Percentiles rank a stretch among this genome's conserved stretches.
These are phyloP conservation scores for Colletotrichum sp. DNA, from an alignment of 2,329 filamentous ascomycete genomes.

Conservation along the genomic window DNA sequence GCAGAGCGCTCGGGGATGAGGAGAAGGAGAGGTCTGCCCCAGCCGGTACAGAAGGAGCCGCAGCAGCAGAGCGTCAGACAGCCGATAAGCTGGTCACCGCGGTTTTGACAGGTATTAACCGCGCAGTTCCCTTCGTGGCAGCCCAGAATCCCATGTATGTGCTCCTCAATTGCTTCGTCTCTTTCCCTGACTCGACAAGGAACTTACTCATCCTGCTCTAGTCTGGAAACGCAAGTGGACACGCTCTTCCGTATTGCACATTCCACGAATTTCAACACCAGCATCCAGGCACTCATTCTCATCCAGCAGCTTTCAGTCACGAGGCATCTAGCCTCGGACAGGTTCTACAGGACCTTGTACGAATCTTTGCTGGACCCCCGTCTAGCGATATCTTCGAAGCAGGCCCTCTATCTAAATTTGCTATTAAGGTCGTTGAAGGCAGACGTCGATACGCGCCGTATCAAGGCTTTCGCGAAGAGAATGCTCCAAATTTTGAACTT, in stretches of 20 bases:
- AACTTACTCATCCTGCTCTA: constrained; percentile 31
- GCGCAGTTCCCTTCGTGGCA: constrained; percentile 90
- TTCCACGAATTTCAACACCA: constrained; percentile 98
- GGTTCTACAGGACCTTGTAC: constrained; percentile 95
- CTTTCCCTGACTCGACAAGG: background rate
- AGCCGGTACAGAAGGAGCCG: constrained; percentile 13
- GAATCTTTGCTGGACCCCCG: constrained; percentile 93
- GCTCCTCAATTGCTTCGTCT: constrained; percentile 26
- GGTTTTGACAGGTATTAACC: constrained; percentile 92
- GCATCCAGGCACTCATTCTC: constrained; percentile 91
- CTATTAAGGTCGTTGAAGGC: constrained; percentile 87
- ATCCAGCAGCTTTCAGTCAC: constrained; percentile 89
- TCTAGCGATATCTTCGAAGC: constrained; percentile 88
- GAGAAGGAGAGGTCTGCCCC: background rate
- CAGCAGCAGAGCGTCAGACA: constrained; percentile 65
- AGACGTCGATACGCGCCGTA: constrained; percentile 87
- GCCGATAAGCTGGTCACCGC: constrained; percentile 92
- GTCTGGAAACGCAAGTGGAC: constrained; percentile 86
- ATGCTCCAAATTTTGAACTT: constrained; percentile 86
- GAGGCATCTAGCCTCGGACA: constrained; percentile 82
- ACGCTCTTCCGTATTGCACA: constrained; percentile 96
- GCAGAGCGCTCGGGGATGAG: background rate
- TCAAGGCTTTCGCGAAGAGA: constrained; percentile 95
- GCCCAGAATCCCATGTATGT: constrained; percentile 76
- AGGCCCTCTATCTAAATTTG: constrained; percentile 92